These are phyloP conservation scores for Hyphopichia pseudoburtonii DNA, from an alignment of 1,139 yeast genomes.

Conservation along the genomic window DNA sequence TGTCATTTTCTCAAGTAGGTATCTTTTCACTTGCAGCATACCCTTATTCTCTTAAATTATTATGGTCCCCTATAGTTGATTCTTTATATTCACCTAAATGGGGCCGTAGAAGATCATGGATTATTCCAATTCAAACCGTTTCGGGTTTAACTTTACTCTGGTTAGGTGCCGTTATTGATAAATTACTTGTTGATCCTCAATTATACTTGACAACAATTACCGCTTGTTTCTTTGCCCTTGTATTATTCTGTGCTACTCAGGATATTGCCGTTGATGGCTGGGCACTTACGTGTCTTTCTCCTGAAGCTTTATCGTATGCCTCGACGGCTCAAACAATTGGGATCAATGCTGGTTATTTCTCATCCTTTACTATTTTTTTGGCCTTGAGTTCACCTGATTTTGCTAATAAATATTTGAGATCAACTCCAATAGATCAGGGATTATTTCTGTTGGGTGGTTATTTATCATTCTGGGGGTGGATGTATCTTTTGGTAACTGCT, in stretches of 20 bases:
- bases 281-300: conserved; percentile 87
- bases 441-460: conserved; percentile 73
- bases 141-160: conserved; percentile 68
- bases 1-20: conserved; percentile 90
- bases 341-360: conserved; percentile 86
- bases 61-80: conserved; percentile 97
- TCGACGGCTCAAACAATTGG: conserved; percentile 98
- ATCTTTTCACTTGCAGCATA: conserved; percentile 88
- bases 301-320: conserved; percentile 83
- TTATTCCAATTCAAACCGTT: conserved; percentile 81
- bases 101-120: conserved; percentile 93
- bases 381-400: conserved; percentile 92
- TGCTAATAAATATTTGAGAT: conserved; percentile 78
- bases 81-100: conserved; percentile 65
- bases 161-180: conserved; percentile 62
- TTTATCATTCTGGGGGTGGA: conserved; percentile 73
- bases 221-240: conserved; percentile 66
- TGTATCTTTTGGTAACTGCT: conserved; percentile 67
- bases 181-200: conserved; percentile 55
- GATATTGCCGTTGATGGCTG: conserved; percentile 99
- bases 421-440: conserved; percentile 61
- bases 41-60: conserved; percentile 85
- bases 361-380: conserved; percentile 85
- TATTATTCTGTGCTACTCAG: conserved; percentile 92
- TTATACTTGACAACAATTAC: conserved; percentile 57